Evolutionary conservation across 179 eudicot genomes (phyloP), one percentile per base, ranked within the genome.

Genomic region (Carnegiea gigantea): DNA sequence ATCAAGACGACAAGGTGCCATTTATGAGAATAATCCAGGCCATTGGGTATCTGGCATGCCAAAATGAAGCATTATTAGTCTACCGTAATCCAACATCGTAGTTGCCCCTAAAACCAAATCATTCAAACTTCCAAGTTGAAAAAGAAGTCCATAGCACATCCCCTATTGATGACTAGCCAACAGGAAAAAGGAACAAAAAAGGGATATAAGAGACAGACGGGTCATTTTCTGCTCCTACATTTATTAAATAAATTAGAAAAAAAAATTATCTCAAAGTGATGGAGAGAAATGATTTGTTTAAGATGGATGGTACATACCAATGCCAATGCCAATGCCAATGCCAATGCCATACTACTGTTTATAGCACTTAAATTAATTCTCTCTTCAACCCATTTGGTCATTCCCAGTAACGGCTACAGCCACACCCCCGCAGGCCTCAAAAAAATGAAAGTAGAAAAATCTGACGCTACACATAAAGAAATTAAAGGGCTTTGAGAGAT

Each of bases 381-480:
- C 75, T 70, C 78, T 78, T 82, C 51, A 75, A 53, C 79, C 70
- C 80, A 78, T 82, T 85, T 79, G 67, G n/a, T 64, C 70, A 75
- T 85, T 82, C 79, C 46, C 82, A 78, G 87, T 75, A 82, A 70
- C 75, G 7, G 59, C 82, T 78, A 68, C 82, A 79, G 82, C 75
- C 76, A 73, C 23, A n/a, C 13, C 26, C 26, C 46, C 70, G 30
- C 84, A 85, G 84, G 78, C 26, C 82, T 77, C 33, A 74, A 30
- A 53, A 53, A 23, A 46, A 82, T 82, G 84, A 78, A 85, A 82
- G 82, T 81, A 49, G 49, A 9, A 65, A 59, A 57, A 30, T 33
- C n/a, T 30, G 33, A 70, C 20, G 10, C 43, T 10, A 70, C 9
- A 70, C n/a, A 30, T 0, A 30, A 36, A 70, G 23, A 30, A 13